These are phyloP conservation scores for bread wheat (Triticum aestivum) DNA, from an alignment of 176 grass and related monocot genomes.

Conservation along the genomic window IWGSC_CS_RefSeq_v2.1 NC_057796.1:439983277-439983776, in stretches of 20 bases:
- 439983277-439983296: no score
- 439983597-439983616: not conserved
- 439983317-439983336: not conserved
- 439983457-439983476: conserved; percentile 14
- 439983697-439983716: no score
- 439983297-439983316: not conserved
- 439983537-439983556: no score
- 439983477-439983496: no score
- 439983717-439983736: no score
- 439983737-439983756: no score
- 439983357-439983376: not conserved
- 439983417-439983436: not conserved
- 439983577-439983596: not conserved
- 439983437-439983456: not conserved
- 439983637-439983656: no score
- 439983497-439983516: not conserved
- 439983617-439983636: no score
- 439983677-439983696: no score
- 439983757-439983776: no score
- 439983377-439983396: conserved; percentile 35
- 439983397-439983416: not conserved
- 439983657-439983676: no score
- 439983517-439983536: not conserved
- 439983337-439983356: not conserved
- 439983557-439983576: no score